These are phyloP conservation scores for Candida railenensis DNA, from an alignment of 805 yeast species.

Conservation along the genomic window DNA sequence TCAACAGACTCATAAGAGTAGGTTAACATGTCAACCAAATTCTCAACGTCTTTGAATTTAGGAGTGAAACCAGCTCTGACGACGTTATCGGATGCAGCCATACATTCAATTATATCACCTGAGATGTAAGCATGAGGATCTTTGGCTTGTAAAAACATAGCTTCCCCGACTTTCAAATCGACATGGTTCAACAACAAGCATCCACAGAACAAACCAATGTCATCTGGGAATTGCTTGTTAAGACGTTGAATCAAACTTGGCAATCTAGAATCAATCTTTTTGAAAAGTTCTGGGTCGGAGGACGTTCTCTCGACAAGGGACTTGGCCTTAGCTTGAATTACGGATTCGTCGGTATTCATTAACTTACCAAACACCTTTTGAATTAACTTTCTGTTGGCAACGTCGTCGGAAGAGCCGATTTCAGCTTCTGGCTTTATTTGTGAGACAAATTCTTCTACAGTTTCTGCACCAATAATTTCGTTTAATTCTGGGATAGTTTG, in stretches of 20 bases:
- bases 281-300: constrained; percentile 57
- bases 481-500: constrained; percentile 73
- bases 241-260: constrained; percentile 75
- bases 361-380: constrained; percentile 76
- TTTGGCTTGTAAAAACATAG: constrained; percentile 93
- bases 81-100: constrained; percentile 99
- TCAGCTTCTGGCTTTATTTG: constrained; percentile 46
- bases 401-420: constrained; percentile 53
- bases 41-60: constrained; percentile 92
- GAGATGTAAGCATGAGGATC: constrained; percentile 97
- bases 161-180: constrained; percentile 81
- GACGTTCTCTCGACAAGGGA: constrained; percentile 65
- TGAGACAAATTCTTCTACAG: constrained; percentile 51
- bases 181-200: constrained; percentile 90
- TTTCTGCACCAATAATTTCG: constrained; percentile 64
- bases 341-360: constrained; percentile 76
- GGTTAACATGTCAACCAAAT: constrained; percentile 87
- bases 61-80: constrained; percentile 99
- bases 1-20: constrained; percentile 86
- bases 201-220: constrained; percentile 95
- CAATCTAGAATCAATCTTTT: constrained; percentile 45
- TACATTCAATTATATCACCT: constrained; percentile 98
- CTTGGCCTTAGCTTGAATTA: constrained; percentile 56
- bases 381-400: constrained; percentile 59
- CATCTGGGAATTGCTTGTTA: constrained; percentile 87